These are phyloP conservation scores for Simmondsia chinensis DNA, from an alignment of 148 eudicot species.

Conservation along the genomic window DNA sequence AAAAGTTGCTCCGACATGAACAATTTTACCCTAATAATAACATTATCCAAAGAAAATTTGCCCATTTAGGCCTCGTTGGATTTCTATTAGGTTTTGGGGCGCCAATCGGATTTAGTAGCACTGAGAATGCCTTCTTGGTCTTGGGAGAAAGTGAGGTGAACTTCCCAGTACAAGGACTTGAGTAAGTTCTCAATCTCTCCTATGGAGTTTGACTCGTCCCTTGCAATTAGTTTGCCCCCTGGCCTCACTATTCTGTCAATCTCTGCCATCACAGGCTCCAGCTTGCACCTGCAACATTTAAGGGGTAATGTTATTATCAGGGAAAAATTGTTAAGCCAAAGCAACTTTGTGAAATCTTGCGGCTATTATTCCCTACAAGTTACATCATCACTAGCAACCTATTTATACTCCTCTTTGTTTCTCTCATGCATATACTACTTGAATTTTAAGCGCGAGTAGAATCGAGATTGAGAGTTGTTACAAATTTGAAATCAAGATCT, in stretches of 20 bases:
- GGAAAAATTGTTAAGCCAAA: not conserved
- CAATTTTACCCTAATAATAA: no score
- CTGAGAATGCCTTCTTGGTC: conserved; percentile 62
- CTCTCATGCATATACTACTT: no score
- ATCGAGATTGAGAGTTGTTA: no score
- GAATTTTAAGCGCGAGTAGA: no score
- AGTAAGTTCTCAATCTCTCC: conserved; percentile 53
- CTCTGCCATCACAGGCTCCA: conserved; percentile 56
- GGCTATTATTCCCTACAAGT: not conserved
- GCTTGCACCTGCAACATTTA: conserved; percentile 45
- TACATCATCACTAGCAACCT: no score
- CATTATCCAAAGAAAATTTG: no score
- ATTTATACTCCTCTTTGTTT: no score
- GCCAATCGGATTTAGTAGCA: conserved; percentile 65
- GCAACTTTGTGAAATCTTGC: not conserved
- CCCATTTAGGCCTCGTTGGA: no score
- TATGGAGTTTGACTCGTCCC: conserved; percentile 45
- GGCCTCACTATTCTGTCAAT: conserved; percentile 72
- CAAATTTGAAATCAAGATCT: no score
- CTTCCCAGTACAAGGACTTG: conserved; percentile 76
- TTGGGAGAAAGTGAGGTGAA: conserved; percentile 46
- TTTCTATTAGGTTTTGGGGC: no score
- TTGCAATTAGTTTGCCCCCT: conserved; percentile 66
- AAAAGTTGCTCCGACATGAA: no score
- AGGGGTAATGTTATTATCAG: not conserved